A percentile compares a stretch with the other conserved stretches of the same genome.
These are phyloP conservation scores for Exophiala alcalophila DNA, from an alignment of 2,329 filamentous ascomycete genomes.

Conservation along the genomic window DNA sequence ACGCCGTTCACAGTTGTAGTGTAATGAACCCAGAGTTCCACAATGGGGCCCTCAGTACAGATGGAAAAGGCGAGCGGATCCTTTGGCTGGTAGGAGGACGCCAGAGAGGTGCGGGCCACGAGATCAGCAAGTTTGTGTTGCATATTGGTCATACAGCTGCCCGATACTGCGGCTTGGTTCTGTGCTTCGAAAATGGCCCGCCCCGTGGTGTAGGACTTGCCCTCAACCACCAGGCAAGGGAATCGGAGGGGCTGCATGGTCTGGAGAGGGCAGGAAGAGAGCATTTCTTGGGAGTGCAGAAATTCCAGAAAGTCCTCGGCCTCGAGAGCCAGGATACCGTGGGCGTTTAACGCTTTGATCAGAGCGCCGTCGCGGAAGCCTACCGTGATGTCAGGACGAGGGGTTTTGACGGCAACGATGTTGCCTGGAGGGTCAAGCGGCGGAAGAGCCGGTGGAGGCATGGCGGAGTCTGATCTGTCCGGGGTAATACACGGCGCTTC, in stretches of 20 bases:
- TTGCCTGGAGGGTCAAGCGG: neutral
- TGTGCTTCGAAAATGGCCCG: conserved; percentile 24
- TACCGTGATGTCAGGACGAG: conserved; percentile 10
- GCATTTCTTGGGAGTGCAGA: conserved; percentile 6
- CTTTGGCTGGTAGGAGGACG: no score
- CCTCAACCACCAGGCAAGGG: conserved; percentile 24
- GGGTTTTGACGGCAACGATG: conserved; percentile 7
- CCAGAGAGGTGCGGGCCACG: conserved; percentile 1
- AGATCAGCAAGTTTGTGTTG: conserved; percentile 8
- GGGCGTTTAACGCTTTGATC: neutral
- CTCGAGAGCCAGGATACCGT: neutral
- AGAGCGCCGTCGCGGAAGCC: conserved; percentile 3
- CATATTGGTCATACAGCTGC: conserved; percentile 9
- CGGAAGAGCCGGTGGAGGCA: no score
- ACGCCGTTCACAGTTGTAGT: neutral
- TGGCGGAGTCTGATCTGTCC: no score
- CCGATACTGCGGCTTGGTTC: conserved; percentile 28
- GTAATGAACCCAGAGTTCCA: conserved; percentile 26
- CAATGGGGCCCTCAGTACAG: conserved; percentile 23
- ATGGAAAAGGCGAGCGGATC: conserved; percentile 29
- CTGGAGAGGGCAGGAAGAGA: conserved; percentile 4
- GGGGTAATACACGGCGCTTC: no score
- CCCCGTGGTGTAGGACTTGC: conserved; percentile 27
- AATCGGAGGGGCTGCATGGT: conserved; percentile 18
- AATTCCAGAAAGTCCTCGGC: conserved; percentile 1